These are phyloP conservation scores for Conringia planisiliqua DNA, from an alignment of 345 rosid genomes.

Conservation along the genomic window DNA sequence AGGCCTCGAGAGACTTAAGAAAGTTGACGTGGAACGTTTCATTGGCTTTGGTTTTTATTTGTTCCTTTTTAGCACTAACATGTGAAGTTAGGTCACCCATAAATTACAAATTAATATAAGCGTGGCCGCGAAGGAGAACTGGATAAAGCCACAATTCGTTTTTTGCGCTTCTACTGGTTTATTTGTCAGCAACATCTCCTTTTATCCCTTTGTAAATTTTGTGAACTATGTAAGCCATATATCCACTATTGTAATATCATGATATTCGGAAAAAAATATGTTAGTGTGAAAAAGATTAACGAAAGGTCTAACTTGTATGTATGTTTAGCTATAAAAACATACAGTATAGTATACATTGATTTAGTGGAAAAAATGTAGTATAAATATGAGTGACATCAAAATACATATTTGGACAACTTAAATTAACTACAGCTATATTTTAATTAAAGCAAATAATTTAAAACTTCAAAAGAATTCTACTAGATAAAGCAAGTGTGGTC, in stretches of 20 bases:
- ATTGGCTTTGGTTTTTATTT: conserved; percentile 1
- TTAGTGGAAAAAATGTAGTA: too few species aligned
- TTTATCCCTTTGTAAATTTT: neutral
- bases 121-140: neutral
- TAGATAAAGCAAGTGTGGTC: neutral
- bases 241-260: neutral
- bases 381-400: too few species aligned
- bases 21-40: conserved; percentile 47
- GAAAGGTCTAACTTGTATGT: too few species aligned
- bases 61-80: neutral
- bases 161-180: neutral
- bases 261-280: neutral
- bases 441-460: too few species aligned
- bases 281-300: too few species aligned
- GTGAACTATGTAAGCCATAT: neutral
- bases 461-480: too few species aligned
- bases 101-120: conserved; percentile 1
- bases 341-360: too few species aligned
- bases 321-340: too few species aligned
- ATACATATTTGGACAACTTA: too few species aligned
- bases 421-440: too few species aligned
- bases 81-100: conserved; percentile 29
- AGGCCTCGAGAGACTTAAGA: conserved; percentile 41
- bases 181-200: neutral
- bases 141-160: neutral